These are phyloP conservation scores for Deakozyma indianensis DNA, from an alignment of 805 yeast genomes.

Conservation along the genomic window DNA sequence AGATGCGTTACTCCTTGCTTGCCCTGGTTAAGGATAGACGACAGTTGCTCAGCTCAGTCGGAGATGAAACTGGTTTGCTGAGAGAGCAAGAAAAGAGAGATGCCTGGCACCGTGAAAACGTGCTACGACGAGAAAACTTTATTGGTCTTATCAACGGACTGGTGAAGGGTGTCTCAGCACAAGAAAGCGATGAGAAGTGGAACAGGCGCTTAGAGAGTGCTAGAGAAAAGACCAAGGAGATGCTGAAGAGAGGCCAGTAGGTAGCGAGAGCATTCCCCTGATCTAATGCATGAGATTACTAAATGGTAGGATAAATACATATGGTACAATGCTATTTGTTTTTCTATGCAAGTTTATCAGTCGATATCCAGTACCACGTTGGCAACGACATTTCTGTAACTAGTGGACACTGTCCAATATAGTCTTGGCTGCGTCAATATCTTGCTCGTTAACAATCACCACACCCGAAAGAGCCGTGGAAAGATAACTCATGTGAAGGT, in stretches of 20 bases:
- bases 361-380: too few species aligned
- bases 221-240: background rate
- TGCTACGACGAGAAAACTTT: constrained; percentile 39
- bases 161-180: constrained; percentile 15
- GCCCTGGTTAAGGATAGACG: constrained; percentile 40
- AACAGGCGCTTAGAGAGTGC: background rate
- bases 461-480: constrained; percentile 48
- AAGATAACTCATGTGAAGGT: constrained; percentile 41
- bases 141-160: constrained; percentile 35
- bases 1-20: constrained; percentile 41
- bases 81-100: constrained; percentile 34
- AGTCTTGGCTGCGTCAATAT: constrained; percentile 15
- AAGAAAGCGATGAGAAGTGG: background rate
- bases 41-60: constrained; percentile 21
- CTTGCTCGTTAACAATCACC: constrained; percentile 43
- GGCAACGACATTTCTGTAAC: too few species aligned
- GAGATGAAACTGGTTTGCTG: constrained; percentile 26
- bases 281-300: too few species aligned
- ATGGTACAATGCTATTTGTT: background rate
- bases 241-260: too few species aligned
- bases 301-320: background rate
- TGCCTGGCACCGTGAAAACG: constrained; percentile 40
- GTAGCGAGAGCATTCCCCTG: too few species aligned
- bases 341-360: background rate
- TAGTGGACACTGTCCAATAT: background rate